Evolutionary conservation across 1,139 yeast species (phyloP).

Genomic region (Suhomyces terraborum): DNA sequence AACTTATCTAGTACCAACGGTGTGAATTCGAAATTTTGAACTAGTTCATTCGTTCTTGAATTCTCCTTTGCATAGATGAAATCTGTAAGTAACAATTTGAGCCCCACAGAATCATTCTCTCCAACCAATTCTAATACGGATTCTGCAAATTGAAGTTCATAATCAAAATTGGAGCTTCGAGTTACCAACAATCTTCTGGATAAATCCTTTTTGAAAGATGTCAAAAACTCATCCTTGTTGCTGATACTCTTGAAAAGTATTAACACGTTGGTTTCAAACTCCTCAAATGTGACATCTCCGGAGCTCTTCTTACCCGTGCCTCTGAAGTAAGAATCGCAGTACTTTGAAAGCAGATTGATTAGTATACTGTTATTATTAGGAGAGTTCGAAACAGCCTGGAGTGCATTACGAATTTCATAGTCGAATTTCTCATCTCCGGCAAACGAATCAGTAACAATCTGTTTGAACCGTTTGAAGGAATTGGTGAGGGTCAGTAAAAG

Average conservation of each 20-base stretch:
- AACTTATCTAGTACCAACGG: constrained; percentile 39
- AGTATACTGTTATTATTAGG: constrained; percentile 23
- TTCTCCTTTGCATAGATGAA: constrained; percentile 24
- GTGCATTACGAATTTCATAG: constrained; percentile 33
- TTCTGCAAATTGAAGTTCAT: constrained; percentile 25
- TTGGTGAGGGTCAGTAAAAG: constrained; percentile 9
- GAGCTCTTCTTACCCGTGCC: constrained; percentile 14
- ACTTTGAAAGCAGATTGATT: constrained; percentile 34
- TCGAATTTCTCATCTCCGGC: constrained; percentile 25
- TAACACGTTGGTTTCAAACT: constrained; percentile 26
- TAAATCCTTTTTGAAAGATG: constrained; percentile 37
- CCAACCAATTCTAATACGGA: constrained; percentile 24
- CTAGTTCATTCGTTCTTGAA: constrained; percentile 18
- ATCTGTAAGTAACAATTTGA: constrained; percentile 40
- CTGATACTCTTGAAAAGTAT: constrained; percentile 37
- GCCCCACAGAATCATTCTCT: constrained; percentile 28
- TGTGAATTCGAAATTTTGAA: constrained; percentile 27
- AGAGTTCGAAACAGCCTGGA: constrained; percentile 28
- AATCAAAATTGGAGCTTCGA: constrained; percentile 22
- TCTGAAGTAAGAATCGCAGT: constrained; percentile 37
- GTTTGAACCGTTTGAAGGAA: constrained; percentile 9
- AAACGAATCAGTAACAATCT: constrained; percentile 11
- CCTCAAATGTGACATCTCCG: constrained; percentile 17
- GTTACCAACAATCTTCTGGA: constrained; percentile 39
- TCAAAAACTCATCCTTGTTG: constrained; percentile 38